A percentile compares a stretch with the other conserved stretches of the same genome.
Evolutionary conservation across 179 eudicot species (phyloP).

Genomic region (Amaranthus tricolor): DNA sequence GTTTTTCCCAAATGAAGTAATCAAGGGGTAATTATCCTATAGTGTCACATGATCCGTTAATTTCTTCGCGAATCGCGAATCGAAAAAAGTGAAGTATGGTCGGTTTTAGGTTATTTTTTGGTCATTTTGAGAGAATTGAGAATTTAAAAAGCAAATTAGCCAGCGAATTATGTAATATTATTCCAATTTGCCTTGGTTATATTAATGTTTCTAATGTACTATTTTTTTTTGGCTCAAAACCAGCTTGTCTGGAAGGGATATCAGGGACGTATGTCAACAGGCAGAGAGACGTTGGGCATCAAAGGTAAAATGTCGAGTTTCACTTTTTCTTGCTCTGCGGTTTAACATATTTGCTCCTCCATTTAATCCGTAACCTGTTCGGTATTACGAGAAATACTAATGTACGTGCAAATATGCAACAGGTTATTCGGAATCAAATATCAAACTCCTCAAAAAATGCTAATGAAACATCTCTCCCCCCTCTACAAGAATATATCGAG

Average conservation of each 20-base stretch:
- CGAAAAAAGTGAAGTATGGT: background rate
- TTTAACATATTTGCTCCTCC: background rate
- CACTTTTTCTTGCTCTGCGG: background rate
- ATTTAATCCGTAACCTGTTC: no score
- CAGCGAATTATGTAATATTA: background rate
- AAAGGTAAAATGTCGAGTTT: constrained; percentile 49
- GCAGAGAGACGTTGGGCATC: constrained; percentile 99
- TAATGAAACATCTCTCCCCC: constrained; percentile 63
- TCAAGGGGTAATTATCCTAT: background rate
- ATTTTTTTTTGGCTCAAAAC: background rate
- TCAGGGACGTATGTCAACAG: constrained; percentile 88
- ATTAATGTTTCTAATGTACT: background rate
- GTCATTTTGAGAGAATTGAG: no score
- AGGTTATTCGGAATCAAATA: constrained; percentile 79
- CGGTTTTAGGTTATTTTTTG: background rate
- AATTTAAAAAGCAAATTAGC: no score
- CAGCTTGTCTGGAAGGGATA: constrained; percentile 96
- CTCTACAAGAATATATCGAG: constrained; percentile 59
- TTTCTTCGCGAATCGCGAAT: background rate
- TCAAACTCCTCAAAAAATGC: constrained; percentile 32
- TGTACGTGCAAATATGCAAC: constrained; percentile 5
- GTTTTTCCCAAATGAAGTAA: no score
- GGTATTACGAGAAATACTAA: background rate
- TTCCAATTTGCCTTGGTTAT: background rate
- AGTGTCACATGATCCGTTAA: background rate